Percentiles rank a stretch among this genome's conserved stretches.
Evolutionary conservation across 805 yeast genomes (phyloP).

Genomic region (Peterozyma xylosa): DNA sequence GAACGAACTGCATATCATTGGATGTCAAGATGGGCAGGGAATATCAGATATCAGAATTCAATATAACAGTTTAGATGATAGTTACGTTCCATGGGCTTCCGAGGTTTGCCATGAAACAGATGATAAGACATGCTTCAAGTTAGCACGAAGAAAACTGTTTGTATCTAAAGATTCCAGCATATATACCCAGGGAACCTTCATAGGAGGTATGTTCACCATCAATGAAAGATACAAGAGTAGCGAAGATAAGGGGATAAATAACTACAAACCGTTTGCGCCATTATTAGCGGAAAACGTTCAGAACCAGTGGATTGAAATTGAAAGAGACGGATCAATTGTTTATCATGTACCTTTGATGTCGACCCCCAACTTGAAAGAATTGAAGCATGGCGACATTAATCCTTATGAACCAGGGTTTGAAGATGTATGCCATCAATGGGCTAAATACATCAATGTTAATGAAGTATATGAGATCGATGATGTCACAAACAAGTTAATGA

Average conservation of each 20-base stretch:
- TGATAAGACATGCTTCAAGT: not conserved
- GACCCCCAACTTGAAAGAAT: not conserved
- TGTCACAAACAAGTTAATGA: slow-evolving; percentile 2
- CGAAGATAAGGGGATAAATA: not conserved
- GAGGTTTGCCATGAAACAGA: not conserved
- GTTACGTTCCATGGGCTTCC: not conserved
- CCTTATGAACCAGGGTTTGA: not conserved
- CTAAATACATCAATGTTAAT: slow-evolving; percentile 24
- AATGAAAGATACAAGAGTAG: not conserved
- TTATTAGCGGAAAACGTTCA: not conserved
- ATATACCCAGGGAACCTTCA: not conserved
- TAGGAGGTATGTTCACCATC: not conserved
- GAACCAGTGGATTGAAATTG: not conserved
- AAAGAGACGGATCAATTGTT: not conserved
- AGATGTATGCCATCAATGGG: slow-evolving; percentile 16
- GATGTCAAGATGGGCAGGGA: not conserved
- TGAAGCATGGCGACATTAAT: not conserved
- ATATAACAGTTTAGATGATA: not conserved
- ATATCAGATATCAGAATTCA: not conserved
- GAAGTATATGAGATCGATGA: slow-evolving; percentile 8
- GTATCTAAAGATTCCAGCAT: not conserved
- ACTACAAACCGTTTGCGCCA: not conserved
- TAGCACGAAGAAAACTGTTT: not conserved
- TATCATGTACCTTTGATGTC: not conserved
- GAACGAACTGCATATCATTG: not conserved